Evolutionary conservation across 1,139 yeast genomes (phyloP), one percentile per base, ranked within the genome.

Genomic region (Blastobotrys arbuscula): DNA sequence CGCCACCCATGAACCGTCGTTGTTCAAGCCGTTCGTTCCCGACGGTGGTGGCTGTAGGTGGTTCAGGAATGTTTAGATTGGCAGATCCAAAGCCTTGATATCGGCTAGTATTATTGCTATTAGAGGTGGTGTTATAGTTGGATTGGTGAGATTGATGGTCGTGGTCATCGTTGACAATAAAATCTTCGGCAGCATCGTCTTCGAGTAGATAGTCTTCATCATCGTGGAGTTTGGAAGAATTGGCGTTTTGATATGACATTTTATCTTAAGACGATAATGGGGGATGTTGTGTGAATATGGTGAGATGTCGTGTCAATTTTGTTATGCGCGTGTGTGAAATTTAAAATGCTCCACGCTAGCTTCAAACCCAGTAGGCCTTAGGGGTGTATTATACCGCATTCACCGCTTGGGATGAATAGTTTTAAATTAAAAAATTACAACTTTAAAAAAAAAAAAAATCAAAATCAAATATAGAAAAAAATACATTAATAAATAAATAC

Each of bases 1-100:
- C 88, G 37, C 94, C 92, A 1, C 95, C 95, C 26, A 83, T 69
- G 64, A 82, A 86, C 54, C 86, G 82, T 36, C 87, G 77, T 62
- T 84, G 92, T 55, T 77, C 76, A 26, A 84, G 73, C 49, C 77
- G 77, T 55, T 78, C 81, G 54, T 78, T 77, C 10, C 63, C 66
- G 13, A 57, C 56, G 15, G 52, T 53, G 8, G 47, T 34, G 19
- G 58, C 46, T 31, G 54, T 44, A 4, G 62, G 58, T 15, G 59
- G 57, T 34, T 51, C 59, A 1, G 59, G 53, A 36, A 55, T 50
- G 19, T 42, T 35, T 28, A 31, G 28, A 21, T 15, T 39, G 44
- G 16, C 35, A 21, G 30, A 45, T 37, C 42, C 46, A 37, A 42
- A 42, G 21, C 44, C 46, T 48, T 39, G 42, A 40, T 30, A 34